phyloP scores from a whole-genome alignment of 441 rosid genomes.

The Croton laevigatus region DNA sequence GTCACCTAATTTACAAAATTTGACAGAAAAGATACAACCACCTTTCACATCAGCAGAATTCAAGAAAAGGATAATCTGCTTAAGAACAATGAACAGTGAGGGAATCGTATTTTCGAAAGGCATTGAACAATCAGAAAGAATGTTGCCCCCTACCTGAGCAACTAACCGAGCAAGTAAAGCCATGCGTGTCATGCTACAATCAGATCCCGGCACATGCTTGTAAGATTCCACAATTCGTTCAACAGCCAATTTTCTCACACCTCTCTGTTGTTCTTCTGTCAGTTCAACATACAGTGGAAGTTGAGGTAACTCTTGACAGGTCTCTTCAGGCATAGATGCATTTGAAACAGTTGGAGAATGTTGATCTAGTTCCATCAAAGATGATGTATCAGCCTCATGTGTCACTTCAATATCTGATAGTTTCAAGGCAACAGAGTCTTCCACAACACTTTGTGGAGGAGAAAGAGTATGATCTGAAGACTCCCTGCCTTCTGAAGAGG shows the following conservation, averaged over 20 bases:
- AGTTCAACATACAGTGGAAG: conserved; percentile 78
- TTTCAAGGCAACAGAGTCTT: conserved; percentile 40
- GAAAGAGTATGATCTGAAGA: conserved; percentile 50
- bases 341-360: conserved; percentile 44
- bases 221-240: conserved; percentile 73
- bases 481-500: conserved; percentile 40
- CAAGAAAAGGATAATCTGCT: conserved; percentile 3
- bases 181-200: conserved; percentile 55
- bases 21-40: not conserved
- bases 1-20: not conserved
- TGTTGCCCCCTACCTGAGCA: conserved; percentile 62
- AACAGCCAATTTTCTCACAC: conserved; percentile 60
- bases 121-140: conserved; percentile 11
- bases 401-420: conserved; percentile 44
- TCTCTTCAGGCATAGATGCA: conserved; percentile 56
- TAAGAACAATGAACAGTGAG: not conserved
- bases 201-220: conserved; percentile 55
- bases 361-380: conserved; percentile 53
- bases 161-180: conserved; percentile 83
- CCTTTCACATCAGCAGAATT: not conserved
- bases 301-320: conserved; percentile 59
- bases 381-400: conserved; percentile 38
- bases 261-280: conserved; percentile 54
- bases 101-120: conserved; percentile 3
- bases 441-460: conserved; percentile 45